Conservation (phyloP, 352 stramenopile species). For the Aphanomyces stellatus region DNA sequence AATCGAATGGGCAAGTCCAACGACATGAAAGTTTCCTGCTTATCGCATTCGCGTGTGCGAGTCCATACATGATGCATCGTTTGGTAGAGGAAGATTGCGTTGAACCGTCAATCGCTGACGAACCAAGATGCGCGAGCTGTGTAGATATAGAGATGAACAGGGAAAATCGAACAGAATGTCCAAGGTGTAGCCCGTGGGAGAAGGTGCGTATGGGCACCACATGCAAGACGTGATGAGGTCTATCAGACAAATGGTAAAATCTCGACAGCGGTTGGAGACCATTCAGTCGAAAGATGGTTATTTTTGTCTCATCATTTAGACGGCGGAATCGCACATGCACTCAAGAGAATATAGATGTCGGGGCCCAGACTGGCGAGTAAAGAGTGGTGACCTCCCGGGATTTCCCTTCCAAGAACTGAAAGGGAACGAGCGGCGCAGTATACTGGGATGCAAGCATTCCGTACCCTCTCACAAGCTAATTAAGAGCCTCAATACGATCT, state of each 20-base stretch:
- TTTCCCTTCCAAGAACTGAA: conserved; percentile 19
- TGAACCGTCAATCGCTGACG: too few relatives aligned
- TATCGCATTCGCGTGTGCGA: too few relatives aligned
- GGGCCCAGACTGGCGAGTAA: conserved; percentile 17
- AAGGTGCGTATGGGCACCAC: too few relatives aligned
- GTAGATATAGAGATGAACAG: too few relatives aligned
- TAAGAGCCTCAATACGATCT: conserved; percentile 13
- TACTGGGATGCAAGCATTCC: not conserved
- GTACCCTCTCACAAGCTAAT: conserved; percentile 16
- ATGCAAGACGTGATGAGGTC: not conserved
- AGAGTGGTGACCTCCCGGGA: not conserved
- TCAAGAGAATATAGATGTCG: not conserved
- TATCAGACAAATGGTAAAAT: conserved; percentile 16
- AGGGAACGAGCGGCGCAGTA: not conserved
- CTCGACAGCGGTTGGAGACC: conserved; percentile 20
- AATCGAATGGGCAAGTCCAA: too few relatives aligned
- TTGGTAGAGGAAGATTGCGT: too few relatives aligned
- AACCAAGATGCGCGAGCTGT: too few relatives aligned
- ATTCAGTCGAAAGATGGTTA: conserved; percentile 23
- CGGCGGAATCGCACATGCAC: not conserved
- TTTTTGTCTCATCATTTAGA: conserved; percentile 19
- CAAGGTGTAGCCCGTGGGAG: too few relatives aligned
- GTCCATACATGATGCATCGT: too few relatives aligned
- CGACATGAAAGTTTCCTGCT: too few relatives aligned
- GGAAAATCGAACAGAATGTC: too few relatives aligned